phyloP scores from a whole-genome alignment of 176 grass and related monocot genomes.

The Phyllostachys edulis region DNA sequence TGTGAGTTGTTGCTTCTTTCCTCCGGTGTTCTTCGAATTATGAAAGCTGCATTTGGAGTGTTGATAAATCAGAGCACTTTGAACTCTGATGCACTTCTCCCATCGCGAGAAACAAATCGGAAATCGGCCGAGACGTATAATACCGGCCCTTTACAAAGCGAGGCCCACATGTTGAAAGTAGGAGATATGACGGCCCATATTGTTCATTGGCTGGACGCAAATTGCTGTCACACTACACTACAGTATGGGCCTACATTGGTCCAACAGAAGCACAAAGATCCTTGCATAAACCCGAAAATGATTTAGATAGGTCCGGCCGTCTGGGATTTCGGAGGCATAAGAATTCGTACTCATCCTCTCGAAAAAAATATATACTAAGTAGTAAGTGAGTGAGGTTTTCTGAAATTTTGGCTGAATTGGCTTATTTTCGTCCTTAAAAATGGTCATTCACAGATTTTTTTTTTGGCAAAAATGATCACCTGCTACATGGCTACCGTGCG shows the following conservation, averaged over 20 bases:
- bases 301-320: background rate
- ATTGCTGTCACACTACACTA: background rate
- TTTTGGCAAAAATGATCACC: too few relatives aligned
- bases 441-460: too few relatives aligned
- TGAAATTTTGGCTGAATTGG: too few relatives aligned
- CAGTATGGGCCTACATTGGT: background rate
- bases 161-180: background rate
- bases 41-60: background rate
- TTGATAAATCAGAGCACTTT: background rate
- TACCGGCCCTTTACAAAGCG: background rate
- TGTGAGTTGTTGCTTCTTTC: background rate
- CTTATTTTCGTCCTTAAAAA: too few relatives aligned
- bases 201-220: background rate
- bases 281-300: background rate
- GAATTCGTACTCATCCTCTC: too few relatives aligned
- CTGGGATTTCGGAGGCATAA: background rate
- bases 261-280: background rate
- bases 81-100: background rate
- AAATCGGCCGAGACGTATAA: background rate
- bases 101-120: background rate
- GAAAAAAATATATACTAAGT: too few relatives aligned
- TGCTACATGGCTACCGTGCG: too few relatives aligned
- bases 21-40: background rate
- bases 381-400: too few relatives aligned
- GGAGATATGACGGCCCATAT: background rate